Evolutionary conservation across 2,329 filamentous ascomycete genomes (phyloP).

Genomic region (Colletotrichum chrysophilum): DNA sequence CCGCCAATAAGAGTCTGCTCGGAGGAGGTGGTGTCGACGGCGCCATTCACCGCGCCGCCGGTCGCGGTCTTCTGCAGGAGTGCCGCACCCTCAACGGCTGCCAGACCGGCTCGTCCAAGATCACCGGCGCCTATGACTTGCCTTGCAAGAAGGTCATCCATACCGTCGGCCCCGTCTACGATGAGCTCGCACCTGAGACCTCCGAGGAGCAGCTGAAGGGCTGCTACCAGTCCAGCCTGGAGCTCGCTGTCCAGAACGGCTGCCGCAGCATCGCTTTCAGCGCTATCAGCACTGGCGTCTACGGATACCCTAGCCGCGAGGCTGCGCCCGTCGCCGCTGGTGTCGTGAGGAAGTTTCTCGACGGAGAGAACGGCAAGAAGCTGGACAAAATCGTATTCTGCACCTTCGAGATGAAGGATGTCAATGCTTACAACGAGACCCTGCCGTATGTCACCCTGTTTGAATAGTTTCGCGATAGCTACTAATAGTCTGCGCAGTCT

Average conservation of each 20-base stretch:
- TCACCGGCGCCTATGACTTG: conserved; percentile 78
- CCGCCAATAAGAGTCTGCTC: conserved; percentile 78
- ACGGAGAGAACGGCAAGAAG: conserved; percentile 47
- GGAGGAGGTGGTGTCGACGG: conserved; percentile 93
- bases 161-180: conserved; percentile 85
- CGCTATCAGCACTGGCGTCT: conserved; percentile 86
- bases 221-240: conserved; percentile 75
- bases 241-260: conserved; percentile 71
- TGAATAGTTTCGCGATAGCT: neutral
- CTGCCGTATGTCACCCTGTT: conserved; percentile 69
- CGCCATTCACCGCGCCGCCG: conserved; percentile 86
- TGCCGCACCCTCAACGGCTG: conserved; percentile 78
- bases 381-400: conserved; percentile 84
- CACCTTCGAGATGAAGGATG: conserved; percentile 81
- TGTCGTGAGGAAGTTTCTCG: conserved; percentile 61
- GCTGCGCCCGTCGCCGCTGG: conserved; percentile 77
- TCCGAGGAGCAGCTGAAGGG: conserved; percentile 55
- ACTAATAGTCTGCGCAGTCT: neutral
- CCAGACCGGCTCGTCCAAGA: conserved; percentile 78
- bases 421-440: conserved; percentile 70
- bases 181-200: conserved; percentile 38
- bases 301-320: conserved; percentile 79
- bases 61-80: conserved; percentile 69
- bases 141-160: conserved; percentile 85
- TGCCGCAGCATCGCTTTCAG: conserved; percentile 81